A percentile compares a stretch with the other conserved stretches of the same genome.
phyloP scores from a whole-genome alignment of 2,329 filamentous ascomycete species.

The Thermothelomyces thermophilus region DNA sequence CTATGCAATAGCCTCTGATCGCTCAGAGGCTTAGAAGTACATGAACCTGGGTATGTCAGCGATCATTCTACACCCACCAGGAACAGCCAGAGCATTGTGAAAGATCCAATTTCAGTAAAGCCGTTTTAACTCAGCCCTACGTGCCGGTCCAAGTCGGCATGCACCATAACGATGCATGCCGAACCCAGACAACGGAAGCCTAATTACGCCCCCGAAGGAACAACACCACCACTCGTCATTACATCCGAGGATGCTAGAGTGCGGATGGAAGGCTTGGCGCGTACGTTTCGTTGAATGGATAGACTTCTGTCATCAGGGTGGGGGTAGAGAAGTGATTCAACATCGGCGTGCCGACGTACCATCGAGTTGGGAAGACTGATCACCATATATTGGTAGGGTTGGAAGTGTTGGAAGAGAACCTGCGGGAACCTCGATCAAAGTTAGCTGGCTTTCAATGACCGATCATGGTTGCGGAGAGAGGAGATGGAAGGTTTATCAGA shows the following conservation, averaged over 20 bases:
- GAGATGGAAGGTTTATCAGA: conserved; percentile 38
- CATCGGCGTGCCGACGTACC: conserved; percentile 11
- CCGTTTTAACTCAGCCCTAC: conserved; percentile 35
- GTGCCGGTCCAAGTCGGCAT: conserved; percentile 28
- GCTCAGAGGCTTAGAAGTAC: too few species aligned
- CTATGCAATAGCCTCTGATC: too few species aligned
- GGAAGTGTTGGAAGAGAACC: background rate
- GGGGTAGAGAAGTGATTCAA: conserved; percentile 6
- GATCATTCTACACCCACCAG: background rate
- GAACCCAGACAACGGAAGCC: conserved; percentile 49
- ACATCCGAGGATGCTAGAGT: conserved; percentile 52
- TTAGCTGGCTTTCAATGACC: conserved; percentile 9
- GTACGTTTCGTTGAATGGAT: conserved; percentile 69
- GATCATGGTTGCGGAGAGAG: conserved; percentile 3
- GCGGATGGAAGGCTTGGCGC: conserved; percentile 66
- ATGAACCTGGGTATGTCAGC: too few species aligned
- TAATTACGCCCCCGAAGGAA: conserved; percentile 44
- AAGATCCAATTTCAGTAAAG: conserved; percentile 29
- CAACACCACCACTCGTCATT: conserved; percentile 74
- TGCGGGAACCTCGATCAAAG: too few species aligned
- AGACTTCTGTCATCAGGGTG: conserved; percentile 58
- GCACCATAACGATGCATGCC: conserved; percentile 51
- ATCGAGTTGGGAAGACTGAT: background rate
- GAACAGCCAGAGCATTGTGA: background rate
- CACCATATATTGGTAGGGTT: too few species aligned